phyloP scores from a whole-genome alignment of 139 green algal genomes.

The Gonium pectorale region DNA sequence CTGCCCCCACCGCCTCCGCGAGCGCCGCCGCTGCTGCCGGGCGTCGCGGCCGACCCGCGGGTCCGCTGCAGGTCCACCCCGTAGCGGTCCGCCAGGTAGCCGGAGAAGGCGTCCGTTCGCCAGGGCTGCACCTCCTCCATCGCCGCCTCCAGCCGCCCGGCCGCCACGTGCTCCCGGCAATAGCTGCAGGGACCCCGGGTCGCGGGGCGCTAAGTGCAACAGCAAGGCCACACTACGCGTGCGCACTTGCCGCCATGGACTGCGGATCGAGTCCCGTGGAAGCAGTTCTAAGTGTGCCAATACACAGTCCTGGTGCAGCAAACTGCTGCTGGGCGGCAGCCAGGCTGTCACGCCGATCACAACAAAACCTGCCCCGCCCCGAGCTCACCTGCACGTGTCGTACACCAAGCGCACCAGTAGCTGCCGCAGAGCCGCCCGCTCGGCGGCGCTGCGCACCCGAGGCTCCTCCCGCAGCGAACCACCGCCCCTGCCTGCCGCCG shows the following conservation, averaged over 20 bases:
- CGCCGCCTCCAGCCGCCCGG: not conserved
- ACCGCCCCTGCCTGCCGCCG: not conserved
- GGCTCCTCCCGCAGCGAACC: not conserved
- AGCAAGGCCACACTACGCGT: no score
- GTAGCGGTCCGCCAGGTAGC: not conserved
- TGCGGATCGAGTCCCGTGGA: no score
- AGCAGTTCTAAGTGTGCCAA: no score
- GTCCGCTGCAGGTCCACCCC: no score
- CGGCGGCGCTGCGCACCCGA: not conserved
- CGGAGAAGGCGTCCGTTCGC: not conserved
- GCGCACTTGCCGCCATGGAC: no score
- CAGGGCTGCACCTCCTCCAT: not conserved
- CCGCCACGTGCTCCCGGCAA: not conserved
- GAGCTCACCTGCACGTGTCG: conserved; percentile 20
- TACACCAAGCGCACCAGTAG: conserved; percentile 33
- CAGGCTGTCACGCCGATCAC: no score
- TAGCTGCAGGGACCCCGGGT: conserved; percentile 11
- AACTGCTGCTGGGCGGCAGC: no score
- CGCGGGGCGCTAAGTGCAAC: no score
- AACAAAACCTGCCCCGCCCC: no score
- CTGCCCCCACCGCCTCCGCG: not conserved
- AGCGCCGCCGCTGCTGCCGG: not conserved
- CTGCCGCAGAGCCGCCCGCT: conserved; percentile 26
- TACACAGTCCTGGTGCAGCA: no score
- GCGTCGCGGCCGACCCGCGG: not conserved